Evolutionary conservation across 202 grass and related monocot species (phyloP), one percentile per base, ranked within the genome.

Genomic region (Carex sylvatica): DNA sequence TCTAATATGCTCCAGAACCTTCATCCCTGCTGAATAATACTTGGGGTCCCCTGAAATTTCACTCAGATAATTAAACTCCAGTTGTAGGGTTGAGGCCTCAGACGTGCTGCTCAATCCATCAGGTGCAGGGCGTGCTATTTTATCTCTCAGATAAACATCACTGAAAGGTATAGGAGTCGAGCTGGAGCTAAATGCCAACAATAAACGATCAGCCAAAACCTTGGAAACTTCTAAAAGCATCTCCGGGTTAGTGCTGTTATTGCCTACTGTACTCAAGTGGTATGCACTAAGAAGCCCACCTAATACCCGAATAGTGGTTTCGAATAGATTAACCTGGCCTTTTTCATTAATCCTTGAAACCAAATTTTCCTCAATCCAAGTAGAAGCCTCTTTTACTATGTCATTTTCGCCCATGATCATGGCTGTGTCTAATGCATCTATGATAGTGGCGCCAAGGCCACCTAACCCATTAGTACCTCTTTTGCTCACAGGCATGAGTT

Each of bases 301-400:
- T 85, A 98, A 89, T 46, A 98, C 90, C 86, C 95, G 90, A 49
- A 98, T 98, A 40, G 92, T 98, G 35, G 95, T 98, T 88, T 98
- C 95, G 85, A 98, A 98, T 78, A 98, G 84, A 83, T 98, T 98
- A 70, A 98, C 95, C 83, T 98, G 95, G 67, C 95, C 95, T 91
- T 88, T 98, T 84, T 86, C 85, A 15, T 86, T 91, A 65, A 98
- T 90, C 86, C 87, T 93, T 88, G 92, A 88, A 81, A 87, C 87
- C 80, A 98, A 64, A 83, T 93, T 91, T 13, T 90, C 86, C 67
- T 98, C 92, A 82, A 95, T 95, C 95, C 95, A 98, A 84, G 59
- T 85, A 85, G 87, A 92, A 84, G 92, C 89, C 83, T 98, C 92
- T 52, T 85, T 91, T 75, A 90, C 89, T 78, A 95, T 83, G 54